Percentiles rank a stretch among this genome's conserved stretches.
These are phyloP conservation scores for Telopea speciosissima DNA, from an alignment of 177 flowering plant genomes.

Conservation along the genomic window DNA sequence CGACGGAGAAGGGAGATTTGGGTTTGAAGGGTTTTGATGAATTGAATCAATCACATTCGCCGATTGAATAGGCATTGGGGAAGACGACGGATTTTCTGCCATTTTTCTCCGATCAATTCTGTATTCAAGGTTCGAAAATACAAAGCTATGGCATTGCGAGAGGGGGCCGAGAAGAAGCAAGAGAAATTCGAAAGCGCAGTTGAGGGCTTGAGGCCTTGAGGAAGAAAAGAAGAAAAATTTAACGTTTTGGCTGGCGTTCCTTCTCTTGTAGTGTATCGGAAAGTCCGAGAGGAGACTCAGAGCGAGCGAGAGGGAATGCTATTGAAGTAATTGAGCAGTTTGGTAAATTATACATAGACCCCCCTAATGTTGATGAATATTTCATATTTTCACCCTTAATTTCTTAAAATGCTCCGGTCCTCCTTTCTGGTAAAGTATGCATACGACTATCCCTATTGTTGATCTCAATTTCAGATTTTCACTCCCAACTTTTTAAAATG, in stretches of 20 bases:
- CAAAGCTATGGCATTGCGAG: conserved; percentile 2
- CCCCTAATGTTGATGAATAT: no score
- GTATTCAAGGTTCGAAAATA: neutral
- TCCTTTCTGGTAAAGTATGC: no score
- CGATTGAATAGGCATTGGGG: conserved; percentile 10
- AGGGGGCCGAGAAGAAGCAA: neutral
- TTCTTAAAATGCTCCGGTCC: no score
- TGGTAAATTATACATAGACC: no score
- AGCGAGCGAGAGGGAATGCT: neutral
- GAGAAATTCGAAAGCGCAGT: neutral
- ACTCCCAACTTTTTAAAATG: no score
- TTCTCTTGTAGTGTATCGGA: neutral
- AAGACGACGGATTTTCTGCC: conserved; percentile 12
- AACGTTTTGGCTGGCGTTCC: neutral
- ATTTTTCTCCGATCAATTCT: conserved; percentile 3
- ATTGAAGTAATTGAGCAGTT: neutral
- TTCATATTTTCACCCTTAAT: no score
- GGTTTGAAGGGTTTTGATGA: conserved; percentile 15
- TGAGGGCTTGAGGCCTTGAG: neutral
- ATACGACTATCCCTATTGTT: no score
- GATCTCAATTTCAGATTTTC: no score
- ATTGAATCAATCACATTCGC: conserved; percentile 13
- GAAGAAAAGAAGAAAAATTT: neutral
- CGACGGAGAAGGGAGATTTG: conserved; percentile 20
- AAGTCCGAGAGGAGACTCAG: neutral